Conservation (phyloP, 1,284 basidiomycete species). For the Microbotryum scabiosae region DNA sequence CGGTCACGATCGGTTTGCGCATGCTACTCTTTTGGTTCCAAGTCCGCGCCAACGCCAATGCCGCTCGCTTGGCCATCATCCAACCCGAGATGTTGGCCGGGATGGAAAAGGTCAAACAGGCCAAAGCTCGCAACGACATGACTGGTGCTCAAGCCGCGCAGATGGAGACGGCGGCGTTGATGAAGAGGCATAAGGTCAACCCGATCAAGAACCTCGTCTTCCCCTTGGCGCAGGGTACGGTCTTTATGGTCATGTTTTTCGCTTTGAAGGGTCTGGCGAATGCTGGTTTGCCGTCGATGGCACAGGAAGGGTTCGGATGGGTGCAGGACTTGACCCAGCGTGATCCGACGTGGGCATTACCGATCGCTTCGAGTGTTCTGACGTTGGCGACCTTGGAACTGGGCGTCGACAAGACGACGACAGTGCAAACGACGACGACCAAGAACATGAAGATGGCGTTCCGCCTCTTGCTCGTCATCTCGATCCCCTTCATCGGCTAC, state of each 20-base stretch:
- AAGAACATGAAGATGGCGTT: slow-evolving; percentile 67
- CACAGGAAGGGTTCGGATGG: slow-evolving; percentile 66
- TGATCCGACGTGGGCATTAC: slow-evolving; percentile 73
- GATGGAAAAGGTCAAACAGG: slow-evolving; percentile 49
- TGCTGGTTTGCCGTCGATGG: slow-evolving; percentile 62
- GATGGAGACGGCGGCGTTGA: slow-evolving; percentile 55
- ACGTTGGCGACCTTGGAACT: slow-evolving; percentile 68
- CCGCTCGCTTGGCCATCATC: slow-evolving; percentile 60
- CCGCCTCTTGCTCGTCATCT: slow-evolving; percentile 53
- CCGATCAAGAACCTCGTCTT: slow-evolving; percentile 53
- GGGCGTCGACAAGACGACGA: slow-evolving; percentile 54
- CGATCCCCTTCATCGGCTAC: slow-evolving; percentile 53
- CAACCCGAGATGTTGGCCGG: slow-evolving; percentile 53
- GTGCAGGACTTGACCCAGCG: slow-evolving; percentile 67
- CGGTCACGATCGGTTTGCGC: slow-evolving; percentile 62
- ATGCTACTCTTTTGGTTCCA: slow-evolving; percentile 60
- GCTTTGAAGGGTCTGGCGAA: slow-evolving; percentile 65
- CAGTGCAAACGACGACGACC: slow-evolving; percentile 47
- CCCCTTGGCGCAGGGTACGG: slow-evolving; percentile 64
- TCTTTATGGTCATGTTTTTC: slow-evolving; percentile 80
- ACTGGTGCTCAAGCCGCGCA: slow-evolving; percentile 51
- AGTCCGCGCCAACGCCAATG: slow-evolving; percentile 57
- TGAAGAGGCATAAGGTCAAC: slow-evolving; percentile 62
- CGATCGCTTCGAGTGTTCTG: slow-evolving; percentile 53
- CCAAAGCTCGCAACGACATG: slow-evolving; percentile 48